Base-by-base conservation (phyloP, 371 early-diverging fungal genomes). In the Mucor saturninus region DNA sequence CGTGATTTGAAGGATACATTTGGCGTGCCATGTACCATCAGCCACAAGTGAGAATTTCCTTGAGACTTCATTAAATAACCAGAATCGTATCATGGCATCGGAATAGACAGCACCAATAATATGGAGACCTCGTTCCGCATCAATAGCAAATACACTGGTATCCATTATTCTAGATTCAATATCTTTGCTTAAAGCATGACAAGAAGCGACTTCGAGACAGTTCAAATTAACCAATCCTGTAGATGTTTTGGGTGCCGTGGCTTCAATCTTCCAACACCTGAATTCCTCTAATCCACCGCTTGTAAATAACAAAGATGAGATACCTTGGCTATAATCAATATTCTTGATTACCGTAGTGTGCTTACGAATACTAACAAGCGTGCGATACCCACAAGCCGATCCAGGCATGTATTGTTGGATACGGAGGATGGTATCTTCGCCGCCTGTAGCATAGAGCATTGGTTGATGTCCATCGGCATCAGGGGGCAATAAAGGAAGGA, bases 101-200 rank as follows among this genome's bases (percentile, higher is more conserved):
- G 87, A 87, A 61, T 87, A 87, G 0, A 81, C 85, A 4, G 83
- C 80, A 9, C 79, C 83, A 31, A 87, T 65, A 54, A 87, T 67
- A 67, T 87, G 87, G 14, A 78, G 68, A 3, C 80, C 74, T n/a
- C 68, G 70, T 10, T 56, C 30, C 5, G 69, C 38, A 13, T 70
- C 62, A 15, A 80, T 56, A 8, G 69, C 73, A 54, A 78, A 74
- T 0, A 76, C 77, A 2, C 83, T 81, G 0, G 80, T 72, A 53
- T 85, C 85, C 87, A 87, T 87, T 50, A 87, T 85, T 28, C 87
- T 69, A 0, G 85, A 81, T 58, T 87, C 87, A 42, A 79, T 72
- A 11, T 71, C 74, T 48, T 79, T 77, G 51, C 78, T 83, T 9
- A 71, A 51, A 28, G 73, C 62, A 3, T 85, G 84, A 43, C 85